Evolutionary conservation across 106 monocot genomes (phyloP), one percentile per base, ranked within the genome.

Genomic region (Acorus calamus): DNA sequence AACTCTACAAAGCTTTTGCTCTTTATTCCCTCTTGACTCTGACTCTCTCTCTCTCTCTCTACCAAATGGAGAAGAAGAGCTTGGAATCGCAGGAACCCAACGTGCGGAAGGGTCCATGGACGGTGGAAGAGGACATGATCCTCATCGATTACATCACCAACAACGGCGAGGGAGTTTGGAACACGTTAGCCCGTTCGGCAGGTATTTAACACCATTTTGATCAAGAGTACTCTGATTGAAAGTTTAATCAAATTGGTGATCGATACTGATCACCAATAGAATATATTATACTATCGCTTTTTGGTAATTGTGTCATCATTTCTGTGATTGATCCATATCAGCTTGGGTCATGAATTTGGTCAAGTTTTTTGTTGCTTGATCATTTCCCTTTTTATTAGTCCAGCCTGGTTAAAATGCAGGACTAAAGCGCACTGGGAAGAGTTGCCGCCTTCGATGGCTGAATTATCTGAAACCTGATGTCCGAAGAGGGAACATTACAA

Each of bases 391-490:
- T 14, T 6, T 28, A 51, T 11, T 63, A n/a, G n/a, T n/a, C 46
- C 2, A 14, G 9, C 42, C 2, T 64, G 2, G 0, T 10, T 41
- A 3, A 49, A 58, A 2, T 49, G 53, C 6, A 87, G 92, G 92
- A 14, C 66, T 92, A 68, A 92, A 88, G 74, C 74, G 92, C 49
- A 88, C 92, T 0, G 88, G 92, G 66, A 92, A 92, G 77, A 92
- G 92, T 70, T 92, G 92, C 70, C 70, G 92, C 47, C 82, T 92
- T 7, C 73, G 92, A 58, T 92, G 92, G 87, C 80, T 92, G 72
- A 92, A 92, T 51, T 92, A 92, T 52, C 75, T 92, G 47, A 74
- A 81, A 63, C 88, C 88, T 9, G 92, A 88, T 63, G 81, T 92
- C 4, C 64, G 84, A 8, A 68, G 92, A 46, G 92, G 92, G 42